phyloP scores from a whole-genome alignment of 306 rosid genomes.

The Glycine tomentella region DNA sequence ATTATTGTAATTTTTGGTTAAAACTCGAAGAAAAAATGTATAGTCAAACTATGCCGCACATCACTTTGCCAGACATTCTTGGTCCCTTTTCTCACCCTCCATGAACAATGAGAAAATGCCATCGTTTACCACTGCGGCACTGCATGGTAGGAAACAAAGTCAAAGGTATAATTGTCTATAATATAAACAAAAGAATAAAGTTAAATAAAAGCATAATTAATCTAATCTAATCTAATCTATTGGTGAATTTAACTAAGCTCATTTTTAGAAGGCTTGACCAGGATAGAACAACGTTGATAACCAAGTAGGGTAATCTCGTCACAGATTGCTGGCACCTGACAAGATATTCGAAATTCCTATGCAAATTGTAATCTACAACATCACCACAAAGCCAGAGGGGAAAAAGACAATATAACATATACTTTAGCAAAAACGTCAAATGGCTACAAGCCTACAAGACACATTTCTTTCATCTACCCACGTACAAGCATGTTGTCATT shows the following conservation, averaged over 20 bases:
- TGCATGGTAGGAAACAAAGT: background rate
- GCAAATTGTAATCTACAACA: slow-evolving; percentile 21
- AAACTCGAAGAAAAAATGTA: too few relatives aligned
- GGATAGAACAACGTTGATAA: slow-evolving; percentile 41
- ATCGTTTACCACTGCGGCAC: background rate
- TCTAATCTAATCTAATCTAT: slow-evolving; percentile 3
- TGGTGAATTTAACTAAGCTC: slow-evolving; percentile 47
- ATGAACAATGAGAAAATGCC: background rate
- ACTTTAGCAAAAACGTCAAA: too few relatives aligned
- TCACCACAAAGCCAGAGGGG: background rate
- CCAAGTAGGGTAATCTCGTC: slow-evolving; percentile 40
- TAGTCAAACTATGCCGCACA: background rate
- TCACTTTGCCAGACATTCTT: background rate
- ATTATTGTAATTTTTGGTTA: too few relatives aligned
- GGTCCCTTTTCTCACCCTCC: background rate
- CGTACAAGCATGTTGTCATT: slow-evolving; percentile 47
- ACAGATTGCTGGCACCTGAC: slow-evolving; percentile 36
- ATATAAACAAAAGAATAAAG: background rate
- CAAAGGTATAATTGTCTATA: background rate
- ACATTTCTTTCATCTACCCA: too few relatives aligned
- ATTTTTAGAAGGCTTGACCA: background rate
- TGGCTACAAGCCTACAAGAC: too few relatives aligned
- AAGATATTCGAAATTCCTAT: slow-evolving; percentile 28
- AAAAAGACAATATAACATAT: too few relatives aligned
- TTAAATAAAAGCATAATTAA: background rate